Base-by-base conservation (phyloP, 2,329 filamentous ascomycete species). In the Aspergillus floridensis region DNA sequence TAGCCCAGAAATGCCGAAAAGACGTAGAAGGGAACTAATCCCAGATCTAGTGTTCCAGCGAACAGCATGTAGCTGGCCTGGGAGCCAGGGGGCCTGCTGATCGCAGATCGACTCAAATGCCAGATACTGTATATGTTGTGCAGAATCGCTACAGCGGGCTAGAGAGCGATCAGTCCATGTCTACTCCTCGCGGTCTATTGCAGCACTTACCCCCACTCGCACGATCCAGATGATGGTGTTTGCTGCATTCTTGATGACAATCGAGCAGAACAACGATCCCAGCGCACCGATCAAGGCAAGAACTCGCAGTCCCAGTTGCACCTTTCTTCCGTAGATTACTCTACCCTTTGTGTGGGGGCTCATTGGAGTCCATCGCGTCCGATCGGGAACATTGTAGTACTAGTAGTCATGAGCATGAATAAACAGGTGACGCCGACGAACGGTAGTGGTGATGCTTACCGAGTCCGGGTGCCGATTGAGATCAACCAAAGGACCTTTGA, bases 11-110 rank as follows among this genome's bases (percentile, higher is more conserved):
- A 77, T 10, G 82, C 79, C 8, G 82, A 84, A 70, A 87, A 87
- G 59, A 83, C 79, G 64, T 86, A 86, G 72, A 88, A 87, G 0
- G 86, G 84, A 35, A 88, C 80, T 56, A 88, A 76, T 19, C 83
- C 83, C n/a, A 80, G 77, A 73, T 98, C 93, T 47, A 89, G 84
- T 48, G 92, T 78, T 11, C 85, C 82, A 2, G 92, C 86, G 73
- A 97, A 98, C 59, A 95, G 78, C 76, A 96, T 92, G 76, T 98
- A 98, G 64, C 91, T 93, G 14, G 91, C 88, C 19, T 92, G 91
- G 22, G 91, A 96, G 3, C 82, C 88, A 0, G 93, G 88, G 0
- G 92, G 87, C 54, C 92, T 86, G 49, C 82, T 84, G 51, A 86
- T 86, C 0, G 90, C 84, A 41, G 88, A 85, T 32, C 90, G 86